phyloP scores from a whole-genome alignment of 2,329 filamentous ascomycete genomes.

The Penicillium sclerotiorum region DNA sequence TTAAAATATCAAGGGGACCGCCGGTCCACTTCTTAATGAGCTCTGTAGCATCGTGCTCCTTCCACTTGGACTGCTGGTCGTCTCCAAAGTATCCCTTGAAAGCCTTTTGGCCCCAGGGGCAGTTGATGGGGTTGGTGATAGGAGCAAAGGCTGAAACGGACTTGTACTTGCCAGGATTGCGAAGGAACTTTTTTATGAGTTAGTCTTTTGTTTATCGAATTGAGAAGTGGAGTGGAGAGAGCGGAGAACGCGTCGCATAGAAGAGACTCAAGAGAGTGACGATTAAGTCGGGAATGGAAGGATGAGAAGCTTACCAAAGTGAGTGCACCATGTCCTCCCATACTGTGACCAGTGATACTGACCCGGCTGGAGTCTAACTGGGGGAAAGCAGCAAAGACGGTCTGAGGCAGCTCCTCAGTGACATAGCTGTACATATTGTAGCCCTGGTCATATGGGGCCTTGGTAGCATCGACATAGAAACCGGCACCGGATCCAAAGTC shows the following conservation, averaged over 20 bases:
- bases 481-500: constrained; percentile 92
- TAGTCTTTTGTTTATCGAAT: no score
- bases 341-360: constrained; percentile 89
- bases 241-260: no score
- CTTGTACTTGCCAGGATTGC: constrained; percentile 87
- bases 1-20: constrained; percentile 70
- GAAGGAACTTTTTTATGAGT: constrained; percentile 74
- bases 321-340: constrained; percentile 95
- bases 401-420: constrained; percentile 78
- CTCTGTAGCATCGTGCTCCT: constrained; percentile 89
- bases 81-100: constrained; percentile 88
- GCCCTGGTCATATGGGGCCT: constrained; percentile 70
- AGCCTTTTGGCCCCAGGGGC: constrained; percentile 94
- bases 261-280: neutral
- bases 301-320: constrained; percentile 61
- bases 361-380: constrained; percentile 71
- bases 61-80: constrained; percentile 72
- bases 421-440: constrained; percentile 98
- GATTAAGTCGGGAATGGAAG: neutral
- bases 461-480: constrained; percentile 90
- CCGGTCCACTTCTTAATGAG: constrained; percentile 74
- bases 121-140: constrained; percentile 81
- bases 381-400: constrained; percentile 72
- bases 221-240: no score
- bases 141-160: constrained; percentile 89